Percentiles rank a stretch among this genome's conserved stretches.
These are phyloP conservation scores for Fraxinus americana DNA, from an alignment of 257 asterid genomes.

Conservation along the genomic window DNA sequence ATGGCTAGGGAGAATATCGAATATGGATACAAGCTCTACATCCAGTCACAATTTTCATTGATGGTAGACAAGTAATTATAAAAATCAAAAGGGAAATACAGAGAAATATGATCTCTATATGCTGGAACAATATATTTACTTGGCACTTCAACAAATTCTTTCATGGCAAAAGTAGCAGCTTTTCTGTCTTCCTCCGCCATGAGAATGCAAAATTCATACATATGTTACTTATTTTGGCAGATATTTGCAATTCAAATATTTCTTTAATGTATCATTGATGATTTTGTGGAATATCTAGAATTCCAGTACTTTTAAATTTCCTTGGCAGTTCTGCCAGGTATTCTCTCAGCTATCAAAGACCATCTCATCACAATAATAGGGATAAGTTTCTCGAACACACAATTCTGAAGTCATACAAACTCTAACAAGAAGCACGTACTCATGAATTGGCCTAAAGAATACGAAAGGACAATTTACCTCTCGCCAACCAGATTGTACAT, in stretches of 20 bases:
- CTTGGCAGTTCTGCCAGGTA: conserved; percentile 61
- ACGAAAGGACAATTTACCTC: conserved; percentile 3
- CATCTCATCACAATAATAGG: conserved; percentile 27
- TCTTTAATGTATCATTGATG: conserved; percentile 4
- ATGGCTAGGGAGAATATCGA: neutral
- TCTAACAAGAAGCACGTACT: no score
- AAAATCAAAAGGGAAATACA: no score
- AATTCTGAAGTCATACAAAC: no score
- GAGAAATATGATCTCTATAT: no score
- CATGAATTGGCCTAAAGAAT: neutral
- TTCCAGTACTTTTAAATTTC: conserved; percentile 51
- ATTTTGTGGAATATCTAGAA: conserved; percentile 23
- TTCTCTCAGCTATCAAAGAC: conserved; percentile 62
- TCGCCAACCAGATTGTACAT: conserved; percentile 35
- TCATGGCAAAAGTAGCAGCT: neutral
- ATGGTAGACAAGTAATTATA: no score
- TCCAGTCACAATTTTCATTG: no score
- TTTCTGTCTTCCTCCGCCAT: neutral
- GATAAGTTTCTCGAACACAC: neutral
- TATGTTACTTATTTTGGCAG: neutral
- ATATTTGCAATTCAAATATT: neutral
- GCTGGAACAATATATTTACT: neutral
- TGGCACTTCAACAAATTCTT: no score
- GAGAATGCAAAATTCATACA: neutral
- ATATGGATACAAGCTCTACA: neutral